Conservation (phyloP, 306 rosid genomes). For the Elaeagnus macrophylla region DNA sequence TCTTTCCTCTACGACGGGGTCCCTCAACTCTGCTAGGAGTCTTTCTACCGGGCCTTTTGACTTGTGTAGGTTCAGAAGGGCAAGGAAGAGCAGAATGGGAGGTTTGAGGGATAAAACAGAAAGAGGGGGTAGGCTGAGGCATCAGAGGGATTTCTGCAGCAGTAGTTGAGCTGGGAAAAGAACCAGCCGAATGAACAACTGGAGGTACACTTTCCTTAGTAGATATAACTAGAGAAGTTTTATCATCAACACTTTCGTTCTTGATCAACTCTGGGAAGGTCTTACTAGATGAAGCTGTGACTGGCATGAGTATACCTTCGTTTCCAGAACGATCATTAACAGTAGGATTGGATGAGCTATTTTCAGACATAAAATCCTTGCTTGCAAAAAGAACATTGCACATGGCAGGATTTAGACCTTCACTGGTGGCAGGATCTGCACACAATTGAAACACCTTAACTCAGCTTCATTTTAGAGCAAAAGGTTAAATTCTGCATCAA, state of each 20-base stretch:
- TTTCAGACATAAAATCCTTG: constrained; percentile 28
- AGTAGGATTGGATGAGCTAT: constrained; percentile 19
- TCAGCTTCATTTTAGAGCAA: constrained; percentile 3
- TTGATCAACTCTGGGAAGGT: constrained; percentile 27
- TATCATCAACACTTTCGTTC: constrained; percentile 27
- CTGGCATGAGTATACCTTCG: constrained; percentile 21
- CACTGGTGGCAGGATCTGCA: constrained; percentile 46
- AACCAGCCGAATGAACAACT: constrained; percentile 31
- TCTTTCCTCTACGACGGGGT: constrained; percentile 79
- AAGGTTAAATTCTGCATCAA: background rate
- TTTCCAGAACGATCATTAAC: constrained; percentile 23
- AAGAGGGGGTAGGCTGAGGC: constrained; percentile 22
- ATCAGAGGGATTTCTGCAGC: constrained; percentile 29
- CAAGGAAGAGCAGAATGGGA: constrained; percentile 37
- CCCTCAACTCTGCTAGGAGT: constrained; percentile 57
- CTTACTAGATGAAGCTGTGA: constrained; percentile 21
- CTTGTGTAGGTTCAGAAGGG: constrained; percentile 42
- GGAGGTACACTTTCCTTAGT: constrained; percentile 25
- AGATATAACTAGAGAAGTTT: constrained; percentile 27
- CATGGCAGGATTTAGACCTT: constrained; percentile 29
- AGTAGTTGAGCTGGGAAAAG: constrained; percentile 25
- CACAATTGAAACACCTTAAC: constrained; percentile 18
- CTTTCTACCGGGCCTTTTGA: constrained; percentile 75
- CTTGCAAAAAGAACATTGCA: constrained; percentile 24
- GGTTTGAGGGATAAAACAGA: constrained; percentile 30